Evolutionary conservation across 139 green algal genomes (phyloP).

Genomic region (Chlamydomonas incerta): DNA sequence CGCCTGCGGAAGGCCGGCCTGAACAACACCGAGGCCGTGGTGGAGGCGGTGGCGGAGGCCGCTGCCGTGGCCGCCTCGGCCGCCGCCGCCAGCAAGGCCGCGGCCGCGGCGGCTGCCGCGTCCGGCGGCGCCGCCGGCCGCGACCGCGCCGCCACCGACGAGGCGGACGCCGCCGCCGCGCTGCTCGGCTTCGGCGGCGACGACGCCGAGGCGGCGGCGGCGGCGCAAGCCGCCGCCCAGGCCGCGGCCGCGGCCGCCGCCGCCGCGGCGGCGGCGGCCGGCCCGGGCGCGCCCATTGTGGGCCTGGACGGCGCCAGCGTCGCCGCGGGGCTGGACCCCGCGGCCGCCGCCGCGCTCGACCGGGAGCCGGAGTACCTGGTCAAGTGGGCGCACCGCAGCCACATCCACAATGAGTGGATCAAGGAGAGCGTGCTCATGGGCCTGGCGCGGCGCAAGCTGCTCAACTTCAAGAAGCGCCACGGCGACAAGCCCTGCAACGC

Average conservation of each 20-base stretch:
- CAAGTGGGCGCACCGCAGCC: constrained; percentile 77
- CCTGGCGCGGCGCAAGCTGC: constrained; percentile 82
- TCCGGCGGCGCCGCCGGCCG: background rate
- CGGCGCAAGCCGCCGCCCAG: background rate
- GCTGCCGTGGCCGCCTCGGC: background rate
- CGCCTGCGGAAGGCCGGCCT: constrained; percentile 9
- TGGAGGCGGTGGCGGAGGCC: constrained; percentile 27
- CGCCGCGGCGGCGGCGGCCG: background rate
- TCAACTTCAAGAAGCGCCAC: constrained; percentile 86
- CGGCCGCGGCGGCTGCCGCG: background rate
- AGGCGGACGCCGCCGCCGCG: constrained; percentile 70
- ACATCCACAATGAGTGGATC: constrained; percentile 89
- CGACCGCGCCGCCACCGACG: constrained; percentile 44
- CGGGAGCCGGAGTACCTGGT: constrained; percentile 87
- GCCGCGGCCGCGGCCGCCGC: constrained; percentile 28
- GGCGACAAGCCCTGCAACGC: constrained; percentile 58
- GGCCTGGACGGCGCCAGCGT: background rate
- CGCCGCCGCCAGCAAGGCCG: background rate
- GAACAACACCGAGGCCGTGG: constrained; percentile 8
- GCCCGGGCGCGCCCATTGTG: background rate
- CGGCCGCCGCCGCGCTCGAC: background rate
- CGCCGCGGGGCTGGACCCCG: background rate
- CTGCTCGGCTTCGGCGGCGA: constrained; percentile 60
- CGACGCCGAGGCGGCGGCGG: constrained; percentile 3
- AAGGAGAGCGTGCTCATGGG: constrained; percentile 71